These are phyloP conservation scores for Tubosaeta sp. DNA, from an alignment of 768 basidiomycete genomes.

Conservation along the genomic window DNA sequence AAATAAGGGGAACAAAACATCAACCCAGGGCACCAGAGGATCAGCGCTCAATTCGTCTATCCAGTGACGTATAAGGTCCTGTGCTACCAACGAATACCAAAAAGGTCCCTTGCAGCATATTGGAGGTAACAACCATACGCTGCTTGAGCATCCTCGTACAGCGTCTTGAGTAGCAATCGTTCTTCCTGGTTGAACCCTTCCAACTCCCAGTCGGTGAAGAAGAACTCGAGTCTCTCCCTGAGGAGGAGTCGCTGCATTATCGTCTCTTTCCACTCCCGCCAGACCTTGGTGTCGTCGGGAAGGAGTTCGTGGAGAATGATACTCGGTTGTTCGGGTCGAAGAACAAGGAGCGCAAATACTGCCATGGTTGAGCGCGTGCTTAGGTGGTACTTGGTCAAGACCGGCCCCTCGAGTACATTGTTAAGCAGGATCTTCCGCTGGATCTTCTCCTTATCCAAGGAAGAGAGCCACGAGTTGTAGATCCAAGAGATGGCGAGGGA, in stretches of 20 bases:
- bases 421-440: constrained; percentile 24
- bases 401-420: constrained; percentile 20
- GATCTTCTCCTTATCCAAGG: constrained; percentile 34
- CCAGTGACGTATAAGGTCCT: too few relatives aligned
- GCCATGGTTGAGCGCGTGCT: constrained; percentile 26
- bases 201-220: constrained; percentile 20
- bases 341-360: constrained; percentile 21
- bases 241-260: constrained; percentile 14
- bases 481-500: constrained; percentile 33
- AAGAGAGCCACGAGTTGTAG: constrained; percentile 34
- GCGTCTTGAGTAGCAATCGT: constrained; percentile 17
- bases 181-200: constrained; percentile 13
- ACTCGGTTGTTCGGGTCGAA: constrained; percentile 17
- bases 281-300: constrained; percentile 28
- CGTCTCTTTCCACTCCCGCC: constrained; percentile 23
- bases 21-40: too few relatives aligned
- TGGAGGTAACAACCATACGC: too few relatives aligned
- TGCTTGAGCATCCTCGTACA: constrained; percentile 21
- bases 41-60: too few relatives aligned
- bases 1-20: too few relatives aligned
- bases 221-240: constrained; percentile 24
- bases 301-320: constrained; percentile 21
- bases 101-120: constrained; percentile 6
- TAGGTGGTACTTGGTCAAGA: constrained; percentile 21
- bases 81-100: too few relatives aligned